Evolutionary conservation across 1,284 basidiomycete genomes (phyloP), one percentile per base, ranked within the genome.

Genomic region (Cutaneotrichosporon curvatum): DNA sequence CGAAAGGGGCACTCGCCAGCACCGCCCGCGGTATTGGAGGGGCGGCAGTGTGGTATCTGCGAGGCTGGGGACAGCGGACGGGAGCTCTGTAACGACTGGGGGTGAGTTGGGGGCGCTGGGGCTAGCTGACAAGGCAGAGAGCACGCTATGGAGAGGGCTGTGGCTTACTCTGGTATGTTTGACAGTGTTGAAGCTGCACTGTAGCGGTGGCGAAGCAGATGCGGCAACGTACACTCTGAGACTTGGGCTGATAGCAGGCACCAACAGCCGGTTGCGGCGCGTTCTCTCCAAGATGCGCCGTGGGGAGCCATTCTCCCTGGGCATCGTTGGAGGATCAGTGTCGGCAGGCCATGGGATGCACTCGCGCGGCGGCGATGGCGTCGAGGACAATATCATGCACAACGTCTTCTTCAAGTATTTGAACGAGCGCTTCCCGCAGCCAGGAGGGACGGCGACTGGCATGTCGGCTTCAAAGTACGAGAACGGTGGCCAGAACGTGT

Each of bases 341-440:
- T 66, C 66, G 2, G 50, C 51, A 21, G 65, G 64, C 12, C 57
- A 59, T 33, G 61, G 62, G n/a, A 42, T 64, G 10, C 18, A 42
- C 34, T n/a, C n/a, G n/a, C 35, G 33, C 36, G 19, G 21, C 14
- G 45, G 40, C 20, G 36, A 48, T 22, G 32, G 21, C 37, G 15
- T 31, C 4, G 52, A 55, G 36, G 46, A 53, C 14, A 50, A 60
- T 15, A 67, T 65, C 46, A 53, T 71, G 45, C 59, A 68, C 50
- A 35, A 53, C 3, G 55, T 58, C n/a, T 43, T 69, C 10, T 71
- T 68, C 41, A 55, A 63, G 15, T 57, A 64, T 38, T 53, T 71
- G 30, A 56, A 67, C 48, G 31, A 14, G 9, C 50, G 56, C 2
- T 71, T 64, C 49, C 68, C 67, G 31, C 12, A 30, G 30, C 36